Percentiles rank a stretch among this genome's conserved stretches.
phyloP scores from a whole-genome alignment of 805 yeast genomes.

The Candida jianshihensis region DNA sequence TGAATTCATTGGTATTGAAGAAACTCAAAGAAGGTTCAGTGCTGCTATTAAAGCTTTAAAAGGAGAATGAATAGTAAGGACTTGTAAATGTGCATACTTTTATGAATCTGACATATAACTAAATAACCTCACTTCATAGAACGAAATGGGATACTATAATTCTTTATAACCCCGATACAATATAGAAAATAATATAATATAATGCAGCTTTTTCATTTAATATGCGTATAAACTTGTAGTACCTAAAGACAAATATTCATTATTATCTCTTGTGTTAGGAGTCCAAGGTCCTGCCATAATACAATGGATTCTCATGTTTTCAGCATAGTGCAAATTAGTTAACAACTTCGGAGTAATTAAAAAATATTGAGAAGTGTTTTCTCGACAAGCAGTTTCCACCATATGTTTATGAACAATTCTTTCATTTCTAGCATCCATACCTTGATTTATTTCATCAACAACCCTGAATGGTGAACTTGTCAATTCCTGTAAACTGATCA shows the following conservation, averaged over 20 bases:
- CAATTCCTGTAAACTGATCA: slow-evolving; percentile 84
- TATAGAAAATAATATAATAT: too few relatives aligned
- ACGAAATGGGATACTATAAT: too few relatives aligned
- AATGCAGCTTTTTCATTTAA: not conserved
- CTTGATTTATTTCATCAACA: slow-evolving; percentile 97
- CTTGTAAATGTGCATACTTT: not conserved
- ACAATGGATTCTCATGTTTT: slow-evolving; percentile 79
- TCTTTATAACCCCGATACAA: too few relatives aligned
- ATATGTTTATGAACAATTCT: slow-evolving; percentile 77
- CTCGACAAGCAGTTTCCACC: slow-evolving; percentile 78
- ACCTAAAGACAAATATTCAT: slow-evolving; percentile 29
- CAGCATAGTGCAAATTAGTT: slow-evolving; percentile 69
- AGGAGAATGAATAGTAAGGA: not conserved
- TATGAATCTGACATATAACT: too few relatives aligned
- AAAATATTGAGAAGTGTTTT: slow-evolving; percentile 71
- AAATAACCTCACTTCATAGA: too few relatives aligned
- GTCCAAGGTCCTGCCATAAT: slow-evolving; percentile 56
- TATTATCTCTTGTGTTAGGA: slow-evolving; percentile 29
- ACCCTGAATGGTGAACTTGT: slow-evolving; percentile 89
- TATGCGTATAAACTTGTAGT: slow-evolving; percentile 19
- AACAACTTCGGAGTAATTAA: slow-evolving; percentile 88
- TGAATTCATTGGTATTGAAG: slow-evolving; percentile 45
- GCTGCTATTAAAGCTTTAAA: not conserved
- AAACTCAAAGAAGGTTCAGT: slow-evolving; percentile 21
- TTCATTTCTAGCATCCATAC: slow-evolving; percentile 95